Percentiles rank a stretch among this genome's conserved stretches.
phyloP scores from a whole-genome alignment of 371 early-diverging fungal species.

The Syncephalastrum sp. region DNA sequence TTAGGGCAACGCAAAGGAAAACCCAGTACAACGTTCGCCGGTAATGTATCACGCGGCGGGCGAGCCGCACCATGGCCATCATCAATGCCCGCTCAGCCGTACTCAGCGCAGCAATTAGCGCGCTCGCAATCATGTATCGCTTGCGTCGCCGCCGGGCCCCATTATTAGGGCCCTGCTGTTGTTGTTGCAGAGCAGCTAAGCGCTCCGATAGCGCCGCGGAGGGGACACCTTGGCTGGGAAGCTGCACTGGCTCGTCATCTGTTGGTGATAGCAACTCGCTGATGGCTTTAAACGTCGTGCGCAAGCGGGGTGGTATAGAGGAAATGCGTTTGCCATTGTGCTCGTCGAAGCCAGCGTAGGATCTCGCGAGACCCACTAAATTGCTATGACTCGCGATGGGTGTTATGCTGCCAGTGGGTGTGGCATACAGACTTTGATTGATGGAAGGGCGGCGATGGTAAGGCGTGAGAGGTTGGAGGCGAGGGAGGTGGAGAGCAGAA shows the following conservation, averaged over 20 bases:
- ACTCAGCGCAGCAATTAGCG: slow-evolving; percentile 4
- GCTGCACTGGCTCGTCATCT: too few species aligned
- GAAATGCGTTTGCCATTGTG: background rate
- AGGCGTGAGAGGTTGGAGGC: slow-evolving; percentile 1
- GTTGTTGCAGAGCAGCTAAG: slow-evolving; percentile 11
- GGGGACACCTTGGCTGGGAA: slow-evolving; percentile 7
- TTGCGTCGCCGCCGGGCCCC: slow-evolving; percentile 1
- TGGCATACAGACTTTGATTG: slow-evolving; percentile 23
- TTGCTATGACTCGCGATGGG: slow-evolving; percentile 33
- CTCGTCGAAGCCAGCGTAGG: slow-evolving; percentile 15
- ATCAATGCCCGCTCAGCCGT: slow-evolving; percentile 6
- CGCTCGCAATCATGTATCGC: slow-evolving; percentile 1
- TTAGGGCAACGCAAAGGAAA: slow-evolving; percentile 25
- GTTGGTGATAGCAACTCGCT: background rate
- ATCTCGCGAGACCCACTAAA: slow-evolving; percentile 20
- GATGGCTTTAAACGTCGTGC: slow-evolving; percentile 18
- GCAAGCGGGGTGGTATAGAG: slow-evolving; percentile 25
- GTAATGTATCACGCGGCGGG: slow-evolving; percentile 23
- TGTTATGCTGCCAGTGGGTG: slow-evolving; percentile 23
- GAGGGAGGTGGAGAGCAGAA: slow-evolving; percentile 7
- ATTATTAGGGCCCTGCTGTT: slow-evolving; percentile 2
- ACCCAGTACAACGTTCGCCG: slow-evolving; percentile 36
- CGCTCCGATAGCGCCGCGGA: slow-evolving; percentile 20
- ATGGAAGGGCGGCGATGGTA: slow-evolving; percentile 10
- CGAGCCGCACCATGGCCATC: slow-evolving; percentile 5